Percentiles rank a stretch among this genome's conserved stretches.
Conservation (phyloP, 345 rosid species). For the Adansonia digitata region DNA sequence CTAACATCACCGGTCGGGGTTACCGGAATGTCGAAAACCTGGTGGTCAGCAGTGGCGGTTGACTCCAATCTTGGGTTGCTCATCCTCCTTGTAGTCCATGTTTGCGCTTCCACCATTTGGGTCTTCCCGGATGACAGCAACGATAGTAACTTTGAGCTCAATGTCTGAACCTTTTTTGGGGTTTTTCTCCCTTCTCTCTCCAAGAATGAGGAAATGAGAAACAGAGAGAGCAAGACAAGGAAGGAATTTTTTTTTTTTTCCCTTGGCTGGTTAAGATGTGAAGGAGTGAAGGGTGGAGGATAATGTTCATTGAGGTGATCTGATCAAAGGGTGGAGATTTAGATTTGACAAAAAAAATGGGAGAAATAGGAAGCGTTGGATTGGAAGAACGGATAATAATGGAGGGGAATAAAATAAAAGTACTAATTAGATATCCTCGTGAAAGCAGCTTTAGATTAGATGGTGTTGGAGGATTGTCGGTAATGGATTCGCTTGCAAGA, state of each 20-base stretch:
- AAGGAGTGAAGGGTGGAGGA: constrained; percentile 8
- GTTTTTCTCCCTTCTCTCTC: constrained; percentile 28
- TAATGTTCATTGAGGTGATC: constrained; percentile 26
- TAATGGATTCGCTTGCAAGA: constrained; percentile 11
- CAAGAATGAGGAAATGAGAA: constrained; percentile 12
- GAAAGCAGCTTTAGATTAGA: constrained; percentile 15
- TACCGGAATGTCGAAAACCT: constrained; percentile 68
- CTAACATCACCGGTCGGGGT: constrained; percentile 79
- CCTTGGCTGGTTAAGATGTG: constrained; percentile 38
- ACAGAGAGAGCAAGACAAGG: not conserved
- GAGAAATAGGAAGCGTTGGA: constrained; percentile 37
- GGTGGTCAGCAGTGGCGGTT: constrained; percentile 35
- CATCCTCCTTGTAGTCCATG: constrained; percentile 99
- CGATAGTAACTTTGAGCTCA: constrained; percentile 6
- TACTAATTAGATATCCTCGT: constrained; percentile 16
- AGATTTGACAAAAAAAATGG: constrained; percentile 44
- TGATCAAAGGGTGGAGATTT: constrained; percentile 41
- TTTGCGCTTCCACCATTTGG: constrained; percentile 90
- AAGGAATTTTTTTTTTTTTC: too few relatives aligned
- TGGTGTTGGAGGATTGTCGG: constrained; percentile 34
- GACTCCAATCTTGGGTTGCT: constrained; percentile 83
- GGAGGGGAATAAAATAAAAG: not conserved
- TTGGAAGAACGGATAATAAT: constrained; percentile 11
- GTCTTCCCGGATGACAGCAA: constrained; percentile 9
- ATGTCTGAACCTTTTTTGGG: not conserved